These are phyloP conservation scores for Trichocladium antarcticum DNA, from an alignment of 495 filamentous ascomycete species.

Conservation along the genomic window DNA sequence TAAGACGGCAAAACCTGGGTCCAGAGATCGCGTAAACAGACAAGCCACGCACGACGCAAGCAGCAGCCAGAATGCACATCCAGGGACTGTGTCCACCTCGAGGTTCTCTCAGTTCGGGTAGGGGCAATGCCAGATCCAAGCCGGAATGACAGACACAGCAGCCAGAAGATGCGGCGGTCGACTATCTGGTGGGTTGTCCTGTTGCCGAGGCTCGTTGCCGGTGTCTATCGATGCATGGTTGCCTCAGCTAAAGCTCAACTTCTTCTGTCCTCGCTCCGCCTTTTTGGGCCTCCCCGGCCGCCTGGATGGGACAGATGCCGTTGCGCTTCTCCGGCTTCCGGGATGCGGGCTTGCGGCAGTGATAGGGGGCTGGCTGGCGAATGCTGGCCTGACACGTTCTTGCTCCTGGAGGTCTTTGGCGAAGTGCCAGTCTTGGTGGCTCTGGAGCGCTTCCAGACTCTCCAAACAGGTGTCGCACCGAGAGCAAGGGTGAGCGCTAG, in stretches of 20 bases:
- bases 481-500: slow-evolving; percentile 47
- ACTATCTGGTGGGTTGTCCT: no score
- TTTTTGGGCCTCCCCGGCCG: slow-evolving; percentile 34
- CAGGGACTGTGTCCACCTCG: no score
- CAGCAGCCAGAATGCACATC: no score
- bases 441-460: slow-evolving; percentile 46
- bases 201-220: not conserved
- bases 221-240: slow-evolving; percentile 12
- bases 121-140: no score
- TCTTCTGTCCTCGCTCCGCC: slow-evolving; percentile 67
- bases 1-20: no score
- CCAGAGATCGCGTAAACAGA: no score
- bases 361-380: slow-evolving; percentile 28
- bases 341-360: slow-evolving; percentile 14
- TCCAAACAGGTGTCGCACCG: slow-evolving; percentile 52
- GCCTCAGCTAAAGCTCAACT: slow-evolving; percentile 53
- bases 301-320: slow-evolving; percentile 23
- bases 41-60: no score
- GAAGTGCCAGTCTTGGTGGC: slow-evolving; percentile 94
- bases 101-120: no score
- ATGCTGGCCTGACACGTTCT: slow-evolving; percentile 37
- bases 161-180: no score
- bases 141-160: no score
- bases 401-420: slow-evolving; percentile 69
- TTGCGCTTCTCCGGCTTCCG: slow-evolving; percentile 23